Evolutionary conservation across 176 grass and related monocot species (phyloP).

Genomic region (Olyra latifolia): DNA sequence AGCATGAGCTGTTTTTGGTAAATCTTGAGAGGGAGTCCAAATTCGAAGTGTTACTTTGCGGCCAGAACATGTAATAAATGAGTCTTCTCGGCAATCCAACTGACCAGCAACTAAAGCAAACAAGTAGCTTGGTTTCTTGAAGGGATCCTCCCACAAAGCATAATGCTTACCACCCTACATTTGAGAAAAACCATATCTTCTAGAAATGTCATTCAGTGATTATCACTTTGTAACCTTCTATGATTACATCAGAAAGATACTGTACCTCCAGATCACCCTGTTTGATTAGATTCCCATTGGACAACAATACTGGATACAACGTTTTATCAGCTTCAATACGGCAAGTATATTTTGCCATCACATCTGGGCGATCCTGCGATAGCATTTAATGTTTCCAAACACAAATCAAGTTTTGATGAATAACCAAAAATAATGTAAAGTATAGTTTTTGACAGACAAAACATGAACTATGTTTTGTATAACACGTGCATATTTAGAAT

Average conservation of each 20-base stretch:
- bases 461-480: neutral
- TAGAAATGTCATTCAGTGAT: slow-evolving; percentile 1
- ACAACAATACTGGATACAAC: slow-evolving; percentile 92
- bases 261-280: slow-evolving; percentile 84
- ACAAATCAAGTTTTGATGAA: slow-evolving; percentile 1
- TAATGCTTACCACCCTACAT: slow-evolving; percentile 83
- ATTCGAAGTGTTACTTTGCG: slow-evolving; percentile 79
- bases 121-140: slow-evolving; percentile 95
- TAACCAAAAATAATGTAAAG: slow-evolving; percentile 5
- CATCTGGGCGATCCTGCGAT: slow-evolving; percentile 85
- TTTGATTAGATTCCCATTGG: slow-evolving; percentile 90
- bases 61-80: slow-evolving; percentile 85
- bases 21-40: slow-evolving; percentile 96
- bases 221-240: slow-evolving; percentile 23
- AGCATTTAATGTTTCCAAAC: slow-evolving; percentile 39
- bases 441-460: neutral
- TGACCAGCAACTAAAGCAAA: slow-evolving; percentile 98
- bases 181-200: slow-evolving; percentile 5
- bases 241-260: slow-evolving; percentile 20
- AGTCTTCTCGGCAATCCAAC: slow-evolving; percentile 83
- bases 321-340: slow-evolving; percentile 89
- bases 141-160: slow-evolving; percentile 89
- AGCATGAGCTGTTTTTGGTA: slow-evolving; percentile 93
- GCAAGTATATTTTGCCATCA: slow-evolving; percentile 97
- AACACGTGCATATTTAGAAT: slow-evolving; percentile 2